These are phyloP conservation scores for Allium sativum DNA, from an alignment of 106 monocot species.

Conservation along the genomic window DNA sequence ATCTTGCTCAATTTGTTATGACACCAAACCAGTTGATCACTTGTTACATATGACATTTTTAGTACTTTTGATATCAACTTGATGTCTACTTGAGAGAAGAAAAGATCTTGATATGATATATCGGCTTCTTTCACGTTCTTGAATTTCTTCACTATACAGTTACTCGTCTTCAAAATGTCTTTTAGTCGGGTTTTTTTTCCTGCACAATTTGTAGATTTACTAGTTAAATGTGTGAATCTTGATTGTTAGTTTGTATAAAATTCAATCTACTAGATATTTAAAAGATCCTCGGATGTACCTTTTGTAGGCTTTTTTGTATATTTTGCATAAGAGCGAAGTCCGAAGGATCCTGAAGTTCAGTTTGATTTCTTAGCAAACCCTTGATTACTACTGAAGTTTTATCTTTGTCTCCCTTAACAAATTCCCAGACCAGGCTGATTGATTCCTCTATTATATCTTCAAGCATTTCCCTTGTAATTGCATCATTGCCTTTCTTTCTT, in stretches of 20 bases:
- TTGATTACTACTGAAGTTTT: conserved; percentile 44
- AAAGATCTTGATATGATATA: conserved; percentile 53
- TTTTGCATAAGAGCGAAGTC: conserved; percentile 39
- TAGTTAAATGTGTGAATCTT: too few species aligned
- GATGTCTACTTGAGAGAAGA: conserved; percentile 84
- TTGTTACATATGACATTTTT: conserved; percentile 55
- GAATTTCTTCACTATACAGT: conserved; percentile 86
- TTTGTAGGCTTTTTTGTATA: conserved; percentile 42
- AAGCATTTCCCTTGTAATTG: conserved; percentile 35
- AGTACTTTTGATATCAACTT: conserved; percentile 67
- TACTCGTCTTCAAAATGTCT: conserved; percentile 48
- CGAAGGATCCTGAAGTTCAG: conserved; percentile 55
- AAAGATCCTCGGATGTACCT: conserved; percentile 46
- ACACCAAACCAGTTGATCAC: conserved; percentile 78
- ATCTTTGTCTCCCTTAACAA: conserved; percentile 69
- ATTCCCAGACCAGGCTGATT: conserved; percentile 65
- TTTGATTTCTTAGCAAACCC: conserved; percentile 30
- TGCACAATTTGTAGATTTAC: too few species aligned
- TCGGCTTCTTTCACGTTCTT: conserved; percentile 63
- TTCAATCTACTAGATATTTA: too few species aligned
- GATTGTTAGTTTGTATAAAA: too few species aligned
- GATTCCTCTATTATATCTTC: conserved; percentile 60
- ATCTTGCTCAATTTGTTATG: conserved; percentile 58
- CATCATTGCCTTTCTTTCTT: conserved; percentile 16
- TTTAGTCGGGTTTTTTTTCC: conserved; percentile 82